phyloP scores from a whole-genome alignment of 208 protist species.

The Sergeia podlipaevii region DNA sequence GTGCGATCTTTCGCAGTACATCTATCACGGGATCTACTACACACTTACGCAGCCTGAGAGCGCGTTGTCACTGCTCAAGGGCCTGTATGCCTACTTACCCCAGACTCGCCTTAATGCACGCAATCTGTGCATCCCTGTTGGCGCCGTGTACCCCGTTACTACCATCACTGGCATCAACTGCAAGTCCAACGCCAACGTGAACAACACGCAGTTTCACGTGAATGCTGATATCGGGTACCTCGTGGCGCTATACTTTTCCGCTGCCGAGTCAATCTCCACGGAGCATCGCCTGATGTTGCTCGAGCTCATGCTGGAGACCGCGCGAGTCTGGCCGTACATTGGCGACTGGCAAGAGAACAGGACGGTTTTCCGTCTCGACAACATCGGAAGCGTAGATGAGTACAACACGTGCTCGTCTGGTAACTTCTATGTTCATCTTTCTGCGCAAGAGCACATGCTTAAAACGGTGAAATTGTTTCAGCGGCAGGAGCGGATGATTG shows the following conservation, averaged over 20 bases:
- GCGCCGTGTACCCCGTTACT: conserved; percentile 69
- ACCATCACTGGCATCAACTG: conserved; percentile 73
- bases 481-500: conserved; percentile 41
- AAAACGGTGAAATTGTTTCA: conserved; percentile 50
- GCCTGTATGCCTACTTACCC: conserved; percentile 68
- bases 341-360: conserved; percentile 81
- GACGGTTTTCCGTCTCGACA: conserved; percentile 78
- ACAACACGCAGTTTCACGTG: conserved; percentile 63
- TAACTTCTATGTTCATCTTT: conserved; percentile 90
- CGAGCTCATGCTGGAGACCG: conserved; percentile 87
- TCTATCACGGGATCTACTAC: conserved; percentile 87
- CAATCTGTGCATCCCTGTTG: conserved; percentile 40
- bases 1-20: conserved; percentile 75
- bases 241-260: conserved; percentile 65
- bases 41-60: conserved; percentile 55
- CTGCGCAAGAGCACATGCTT: conserved; percentile 75
- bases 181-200: conserved; percentile 41
- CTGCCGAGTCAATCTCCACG: conserved; percentile 36
- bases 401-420: conserved; percentile 75
- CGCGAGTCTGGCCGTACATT: conserved; percentile 78
- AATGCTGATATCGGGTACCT: conserved; percentile 86
- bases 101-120: conserved; percentile 69
- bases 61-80: conserved; percentile 61
- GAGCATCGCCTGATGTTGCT: conserved; percentile 66
- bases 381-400: conserved; percentile 79